Conservation (phyloP, 75 land plant species). For the Pinus albicaulis region DNA sequence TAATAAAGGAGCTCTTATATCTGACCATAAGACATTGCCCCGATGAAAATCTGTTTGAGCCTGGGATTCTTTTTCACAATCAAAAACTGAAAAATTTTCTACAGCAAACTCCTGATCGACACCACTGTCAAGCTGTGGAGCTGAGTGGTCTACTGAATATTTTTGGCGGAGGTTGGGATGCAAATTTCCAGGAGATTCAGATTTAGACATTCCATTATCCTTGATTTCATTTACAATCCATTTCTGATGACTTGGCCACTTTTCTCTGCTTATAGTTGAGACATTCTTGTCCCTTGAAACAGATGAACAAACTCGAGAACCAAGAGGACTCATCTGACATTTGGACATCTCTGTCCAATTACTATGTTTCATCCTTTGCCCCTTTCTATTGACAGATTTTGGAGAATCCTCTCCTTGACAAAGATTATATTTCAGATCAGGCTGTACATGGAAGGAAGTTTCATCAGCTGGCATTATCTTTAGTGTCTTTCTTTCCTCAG, state of each 20-base stretch:
- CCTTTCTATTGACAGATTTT: not conserved
- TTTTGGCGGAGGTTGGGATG: not conserved
- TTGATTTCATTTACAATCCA: constrained; percentile 2
- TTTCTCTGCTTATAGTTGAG: not conserved
- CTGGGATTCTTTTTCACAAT: constrained; percentile 6
- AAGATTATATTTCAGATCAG: not conserved
- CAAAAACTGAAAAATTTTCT: not conserved
- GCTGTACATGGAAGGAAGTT: not conserved
- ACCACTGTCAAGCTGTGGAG: not conserved
- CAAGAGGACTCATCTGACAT: constrained; percentile 6
- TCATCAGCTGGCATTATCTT: not conserved
- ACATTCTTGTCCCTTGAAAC: not conserved
- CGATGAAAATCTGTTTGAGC: not conserved
- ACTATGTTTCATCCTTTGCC: not conserved
- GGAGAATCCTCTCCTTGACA: not conserved
- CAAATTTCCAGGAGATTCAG: not conserved
- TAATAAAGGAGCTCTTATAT: not conserved
- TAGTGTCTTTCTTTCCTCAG: not conserved
- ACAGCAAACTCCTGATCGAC: not conserved
- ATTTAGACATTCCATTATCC: constrained; percentile 1
- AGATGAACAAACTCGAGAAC: not conserved
- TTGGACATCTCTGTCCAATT: not conserved
- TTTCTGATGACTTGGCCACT: constrained; percentile 6
- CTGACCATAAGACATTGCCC: constrained; percentile 5
- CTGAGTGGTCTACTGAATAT: not conserved